These are phyloP conservation scores for Coniochaeta sp. DNA, from an alignment of 2,329 filamentous ascomycete species.

Conservation along the genomic window DNA sequence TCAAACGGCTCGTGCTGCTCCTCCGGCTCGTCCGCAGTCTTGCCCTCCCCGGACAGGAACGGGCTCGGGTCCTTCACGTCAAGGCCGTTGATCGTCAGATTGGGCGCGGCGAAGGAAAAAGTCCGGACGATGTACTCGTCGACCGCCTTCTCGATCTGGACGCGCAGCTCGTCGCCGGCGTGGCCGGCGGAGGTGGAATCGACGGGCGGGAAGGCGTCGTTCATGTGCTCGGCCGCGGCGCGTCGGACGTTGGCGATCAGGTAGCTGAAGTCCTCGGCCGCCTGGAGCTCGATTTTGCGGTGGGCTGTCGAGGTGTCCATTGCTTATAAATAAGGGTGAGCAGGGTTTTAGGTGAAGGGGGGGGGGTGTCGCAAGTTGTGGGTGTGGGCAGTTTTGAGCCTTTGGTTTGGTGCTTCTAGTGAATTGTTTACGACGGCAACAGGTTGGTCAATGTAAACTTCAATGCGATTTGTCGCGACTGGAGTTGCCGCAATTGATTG, in stretches of 20 bases:
- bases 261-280: slow-evolving; percentile 64
- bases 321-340: background rate
- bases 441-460: background rate
- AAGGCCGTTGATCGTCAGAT: slow-evolving; percentile 58
- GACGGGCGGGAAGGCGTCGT: slow-evolving; percentile 60
- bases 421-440: background rate
- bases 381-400: background rate
- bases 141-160: slow-evolving; percentile 52
- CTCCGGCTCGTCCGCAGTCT: background rate
- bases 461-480: too few species aligned
- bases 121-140: slow-evolving; percentile 58
- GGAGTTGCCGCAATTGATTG: too few species aligned
- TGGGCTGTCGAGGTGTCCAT: slow-evolving; percentile 37
- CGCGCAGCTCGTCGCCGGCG: slow-evolving; percentile 42
- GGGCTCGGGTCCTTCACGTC: slow-evolving; percentile 31
- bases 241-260: slow-evolving; percentile 62
- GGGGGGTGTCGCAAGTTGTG: background rate
- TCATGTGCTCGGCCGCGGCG: slow-evolving; percentile 60
- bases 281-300: slow-evolving; percentile 74
- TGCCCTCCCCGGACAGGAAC: slow-evolving; percentile 21
- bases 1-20: slow-evolving; percentile 52
- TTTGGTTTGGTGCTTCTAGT: background rate
- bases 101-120: slow-evolving; percentile 50
- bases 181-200: slow-evolving; percentile 20
- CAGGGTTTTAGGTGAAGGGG: background rate